Conservation (phyloP, 352 stramenopile genomes). For the Globisporangium uncinulatum region DNA sequence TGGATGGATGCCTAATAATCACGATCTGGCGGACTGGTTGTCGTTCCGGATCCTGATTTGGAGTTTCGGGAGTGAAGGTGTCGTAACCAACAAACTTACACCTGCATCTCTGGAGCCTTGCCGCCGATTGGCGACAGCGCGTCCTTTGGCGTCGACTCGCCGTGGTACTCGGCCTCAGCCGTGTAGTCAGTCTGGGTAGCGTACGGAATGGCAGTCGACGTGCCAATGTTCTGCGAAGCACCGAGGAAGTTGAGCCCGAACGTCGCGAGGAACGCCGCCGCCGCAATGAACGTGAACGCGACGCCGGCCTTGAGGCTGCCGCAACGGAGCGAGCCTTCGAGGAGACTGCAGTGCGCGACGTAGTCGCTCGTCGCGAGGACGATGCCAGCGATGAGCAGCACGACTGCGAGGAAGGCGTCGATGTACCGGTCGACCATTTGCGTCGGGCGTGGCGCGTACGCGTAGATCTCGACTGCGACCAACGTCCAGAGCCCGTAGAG, state of each 20-base stretch:
- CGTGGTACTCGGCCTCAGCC: slow-evolving; percentile 9
- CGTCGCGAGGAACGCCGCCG: slow-evolving; percentile 24
- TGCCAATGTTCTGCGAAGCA: not conserved
- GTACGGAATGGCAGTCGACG: not conserved
- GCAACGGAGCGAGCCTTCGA: slow-evolving; percentile 24
- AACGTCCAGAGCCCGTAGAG: slow-evolving; percentile 50
- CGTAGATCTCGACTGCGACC: slow-evolving; percentile 41
- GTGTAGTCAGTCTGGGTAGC: slow-evolving; percentile 5
- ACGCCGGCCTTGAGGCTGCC: slow-evolving; percentile 40
- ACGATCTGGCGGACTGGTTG: no score
- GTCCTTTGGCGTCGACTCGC: slow-evolving; percentile 17
- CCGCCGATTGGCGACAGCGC: slow-evolving; percentile 27
- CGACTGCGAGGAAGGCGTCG: slow-evolving; percentile 28
- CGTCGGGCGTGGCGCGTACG: slow-evolving; percentile 21
- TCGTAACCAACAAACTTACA: slow-evolving; percentile 9
- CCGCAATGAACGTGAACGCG: slow-evolving; percentile 49
- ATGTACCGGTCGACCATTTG: slow-evolving; percentile 21
- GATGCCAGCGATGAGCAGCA: slow-evolving; percentile 52
- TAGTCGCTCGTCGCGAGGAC: slow-evolving; percentile 41
- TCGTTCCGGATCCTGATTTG: no score
- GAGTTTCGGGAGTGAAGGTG: no score
- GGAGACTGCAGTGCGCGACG: slow-evolving; percentile 35
- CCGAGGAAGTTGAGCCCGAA: slow-evolving; percentile 34
- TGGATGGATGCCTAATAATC: no score
- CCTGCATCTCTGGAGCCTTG: slow-evolving; percentile 17